Base-by-base conservation (phyloP, 805 yeast genomes). In the Clavispora asparagi region DNA sequence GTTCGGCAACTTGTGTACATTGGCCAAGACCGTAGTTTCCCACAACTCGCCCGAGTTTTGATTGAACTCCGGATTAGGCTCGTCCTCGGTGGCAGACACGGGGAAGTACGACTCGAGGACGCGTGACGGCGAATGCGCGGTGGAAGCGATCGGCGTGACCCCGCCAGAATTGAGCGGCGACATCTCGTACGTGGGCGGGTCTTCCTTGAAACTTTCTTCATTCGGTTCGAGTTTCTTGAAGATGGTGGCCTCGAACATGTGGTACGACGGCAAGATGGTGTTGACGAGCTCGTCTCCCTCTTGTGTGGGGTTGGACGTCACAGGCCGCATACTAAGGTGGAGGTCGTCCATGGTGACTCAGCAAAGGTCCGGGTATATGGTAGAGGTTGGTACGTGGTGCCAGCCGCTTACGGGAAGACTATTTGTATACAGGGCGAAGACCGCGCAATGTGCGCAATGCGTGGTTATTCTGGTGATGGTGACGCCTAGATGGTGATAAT, bases 201-300 rank as follows among this genome's bases (percentile, higher is more conserved):
- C 71, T 8, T 64, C 65, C 7, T 59, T 54, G 54, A 61, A 71
- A 53, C 67, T 70, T 47, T 71, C 77, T 32, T 67, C 64, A 10
- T 66, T 53, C 13, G 68, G 68, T 1, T 65, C 64, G 46, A 71
- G 47, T 23, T 61, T 61, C 46, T 68, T 67, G 38, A 71, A 64
- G 8, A 72, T 59, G 6, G 76, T 72, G 29, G 73, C 60, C 54
- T 68, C 69, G 56, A 63, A 70, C 76, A 72, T 71, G 36, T 71
- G 71, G 52, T 71, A 72, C 9, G 75, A 70, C 1, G 77, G 77
- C 12, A 72, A 60, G 31, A 72, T 72, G 42, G 70, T 67, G 44
- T 50, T 54, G 40, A 68, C 54, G 41, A 70, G 53, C 25, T 58
- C 58, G 28, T 63, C 66, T 7, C 58, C 63, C 29, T 58, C 58